A percentile compares a stretch with the other conserved stretches of the same genome.
Conservation (phyloP, 176 grass and related monocot species). For the Metroxylon sagu region DNA sequence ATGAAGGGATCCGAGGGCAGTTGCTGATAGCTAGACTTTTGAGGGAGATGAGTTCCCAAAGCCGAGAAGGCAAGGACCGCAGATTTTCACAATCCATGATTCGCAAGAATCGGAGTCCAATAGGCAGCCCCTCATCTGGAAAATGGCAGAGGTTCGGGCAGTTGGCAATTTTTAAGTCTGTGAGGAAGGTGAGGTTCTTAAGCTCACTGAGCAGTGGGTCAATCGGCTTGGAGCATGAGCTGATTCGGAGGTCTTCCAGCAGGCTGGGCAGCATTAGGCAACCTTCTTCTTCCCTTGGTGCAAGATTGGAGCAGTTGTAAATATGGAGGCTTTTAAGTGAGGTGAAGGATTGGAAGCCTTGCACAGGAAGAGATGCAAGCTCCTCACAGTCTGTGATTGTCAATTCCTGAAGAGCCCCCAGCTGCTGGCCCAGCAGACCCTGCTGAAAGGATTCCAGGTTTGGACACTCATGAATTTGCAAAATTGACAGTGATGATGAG, state of each 20-base stretch:
- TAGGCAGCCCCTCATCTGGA: conserved; percentile 36
- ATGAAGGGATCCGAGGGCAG: conserved; percentile 39
- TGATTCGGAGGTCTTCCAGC: conserved; percentile 59
- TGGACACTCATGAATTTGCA: conserved; percentile 51
- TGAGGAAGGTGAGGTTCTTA: conserved; percentile 23
- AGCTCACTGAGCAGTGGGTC: conserved; percentile 42
- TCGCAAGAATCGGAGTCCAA: conserved; percentile 35
- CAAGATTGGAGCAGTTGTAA: conserved; percentile 39
- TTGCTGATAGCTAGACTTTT: conserved; percentile 31
- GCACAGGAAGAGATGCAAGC: conserved; percentile 33
- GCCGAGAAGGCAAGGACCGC: conserved; percentile 29
- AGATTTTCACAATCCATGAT: conserved; percentile 41
- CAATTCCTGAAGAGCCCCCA: conserved; percentile 33
- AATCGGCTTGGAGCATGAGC: conserved; percentile 39
- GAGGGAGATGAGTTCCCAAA: conserved; percentile 33
- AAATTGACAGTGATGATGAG: conserved; percentile 27
- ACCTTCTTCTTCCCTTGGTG: conserved; percentile 17
- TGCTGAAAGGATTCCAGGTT: conserved; percentile 43
- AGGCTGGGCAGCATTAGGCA: conserved; percentile 25
- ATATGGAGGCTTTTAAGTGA: conserved; percentile 54
- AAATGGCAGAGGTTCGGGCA: conserved; percentile 41
- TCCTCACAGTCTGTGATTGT: conserved; percentile 39
- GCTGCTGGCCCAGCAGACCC: conserved; percentile 38
- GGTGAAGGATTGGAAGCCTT: conserved; percentile 35
- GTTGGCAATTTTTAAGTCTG: conserved; percentile 24